Conservation (phyloP, 1,284 basidiomycete species). For the Cryptococcus sp. region DNA sequence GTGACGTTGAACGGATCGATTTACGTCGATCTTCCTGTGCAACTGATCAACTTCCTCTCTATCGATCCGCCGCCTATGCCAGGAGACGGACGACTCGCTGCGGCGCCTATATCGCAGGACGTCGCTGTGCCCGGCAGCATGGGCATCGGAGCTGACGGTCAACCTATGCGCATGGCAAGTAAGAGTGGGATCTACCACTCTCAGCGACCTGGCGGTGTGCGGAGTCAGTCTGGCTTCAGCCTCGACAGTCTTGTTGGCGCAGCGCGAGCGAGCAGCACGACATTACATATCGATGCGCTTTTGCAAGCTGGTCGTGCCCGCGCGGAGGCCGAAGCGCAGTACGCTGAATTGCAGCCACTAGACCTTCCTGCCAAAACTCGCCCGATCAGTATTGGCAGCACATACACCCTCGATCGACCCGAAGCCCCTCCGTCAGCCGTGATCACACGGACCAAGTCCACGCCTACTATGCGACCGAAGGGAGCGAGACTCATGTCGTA, state of each 20-base stretch:
- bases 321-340: slow-evolving; percentile 25
- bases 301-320: slow-evolving; percentile 31
- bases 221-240: slow-evolving; percentile 14
- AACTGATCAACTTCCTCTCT: slow-evolving; percentile 52
- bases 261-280: slow-evolving; percentile 41
- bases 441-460: slow-evolving; percentile 10
- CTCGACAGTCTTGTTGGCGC: slow-evolving; percentile 14
- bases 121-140: neutral
- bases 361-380: slow-evolving; percentile 2
- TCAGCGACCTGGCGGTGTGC: slow-evolving; percentile 1
- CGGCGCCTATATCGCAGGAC: slow-evolving; percentile 6
- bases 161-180: slow-evolving; percentile 8
- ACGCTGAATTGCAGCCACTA: neutral
- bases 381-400: slow-evolving; percentile 24
- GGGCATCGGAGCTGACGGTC: slow-evolving; percentile 1
- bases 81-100: slow-evolving; percentile 23
- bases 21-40: slow-evolving; percentile 50
- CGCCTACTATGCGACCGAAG: slow-evolving; percentile 20
- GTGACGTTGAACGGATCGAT: slow-evolving; percentile 70
- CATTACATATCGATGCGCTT: slow-evolving; percentile 42
- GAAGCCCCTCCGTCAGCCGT: neutral
- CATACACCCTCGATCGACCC: slow-evolving; percentile 19
- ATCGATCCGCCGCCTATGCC: slow-evolving; percentile 53
- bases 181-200: slow-evolving; percentile 6
- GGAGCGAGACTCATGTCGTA: slow-evolving; percentile 26